Base-by-base conservation (phyloP, 805 yeast genomes). In the Metschnikowia gruessii region DNA sequence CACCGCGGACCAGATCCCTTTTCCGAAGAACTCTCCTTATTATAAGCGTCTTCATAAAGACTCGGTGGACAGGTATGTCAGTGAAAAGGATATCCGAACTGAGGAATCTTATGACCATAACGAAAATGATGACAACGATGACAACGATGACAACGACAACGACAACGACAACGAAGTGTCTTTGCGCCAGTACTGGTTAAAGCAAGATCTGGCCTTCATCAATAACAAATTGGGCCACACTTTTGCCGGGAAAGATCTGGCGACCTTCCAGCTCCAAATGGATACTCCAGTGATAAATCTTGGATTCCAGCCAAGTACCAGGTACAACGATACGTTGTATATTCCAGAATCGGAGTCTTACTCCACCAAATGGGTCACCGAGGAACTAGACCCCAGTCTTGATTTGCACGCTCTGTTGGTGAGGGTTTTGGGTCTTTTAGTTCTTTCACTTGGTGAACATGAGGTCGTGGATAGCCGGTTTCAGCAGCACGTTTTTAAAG, bases 361-460 rank as follows among this genome's bases (percentile, higher is more conserved):
- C 51, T 55, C 63, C 1, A 56, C 57, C 36, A 55, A 65, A 28
- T 69, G 74, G 74, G 46, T 69, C 8, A 48, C 50, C 8, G 51
- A 62, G 9, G 43, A 50, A 7, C 33, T 52, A 42, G 63, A 40
- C 49, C 62, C 38, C 50, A 61, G 17, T 69, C 69, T 46, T 51
- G 55, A 16, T 56, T 53, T 68, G 15, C 77, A 72, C 49, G 65
- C 66, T 0, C 63, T 64, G 59, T 55, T 72, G 42, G 63, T 71
- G 24, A 51, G 70, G 29, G 70, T 55, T 39, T 31, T 70, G 31
- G 77, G 77, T 3, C 53, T 72, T 22, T 50, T 72, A 35, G 55
- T 60, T 1, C 63, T 72, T 9, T 56, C 69, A 3, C 50, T 72
- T 17, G 61, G 70, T 39, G 77, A 72, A 37, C 73, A 66, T 45